These are phyloP conservation scores for Gastrodia elata DNA, from an alignment of 106 monocot species.

Conservation along the genomic window DNA sequence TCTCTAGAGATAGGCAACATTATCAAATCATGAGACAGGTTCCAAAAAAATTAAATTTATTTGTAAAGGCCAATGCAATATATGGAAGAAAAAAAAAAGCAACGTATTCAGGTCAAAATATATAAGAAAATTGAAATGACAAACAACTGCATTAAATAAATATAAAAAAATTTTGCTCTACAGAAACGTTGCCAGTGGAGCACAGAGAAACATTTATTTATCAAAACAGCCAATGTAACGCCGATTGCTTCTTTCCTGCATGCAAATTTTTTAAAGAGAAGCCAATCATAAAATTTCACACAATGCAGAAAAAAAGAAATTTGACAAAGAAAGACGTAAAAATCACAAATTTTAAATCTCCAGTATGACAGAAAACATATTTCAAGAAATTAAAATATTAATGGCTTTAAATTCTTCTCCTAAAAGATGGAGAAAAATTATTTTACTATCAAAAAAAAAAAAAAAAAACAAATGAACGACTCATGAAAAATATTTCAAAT, in stretches of 20 bases:
- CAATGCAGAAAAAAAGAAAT: neutral
- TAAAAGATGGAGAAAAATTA: neutral
- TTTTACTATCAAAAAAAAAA: neutral
- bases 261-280: too few species aligned
- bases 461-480: neutral
- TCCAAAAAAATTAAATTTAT: neutral
- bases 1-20: slow-evolving; percentile 32
- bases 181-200: neutral
- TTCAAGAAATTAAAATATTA: neutral
- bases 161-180: neutral
- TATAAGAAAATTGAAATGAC: neutral
- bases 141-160: neutral
- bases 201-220: neutral
- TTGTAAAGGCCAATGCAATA: neutral
- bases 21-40: neutral
- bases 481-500: neutral
- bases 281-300: neutral
- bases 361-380: neutral
- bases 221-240: neutral
- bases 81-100: neutral
- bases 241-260: neutral
- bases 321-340: neutral
- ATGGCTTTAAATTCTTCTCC: neutral
- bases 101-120: neutral
- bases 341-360: neutral